A percentile compares a stretch with the other conserved stretches of the same genome.
Evolutionary conservation across 148 eudicot genomes (phyloP).

Genomic region (Chenopodium formosanum): DNA sequence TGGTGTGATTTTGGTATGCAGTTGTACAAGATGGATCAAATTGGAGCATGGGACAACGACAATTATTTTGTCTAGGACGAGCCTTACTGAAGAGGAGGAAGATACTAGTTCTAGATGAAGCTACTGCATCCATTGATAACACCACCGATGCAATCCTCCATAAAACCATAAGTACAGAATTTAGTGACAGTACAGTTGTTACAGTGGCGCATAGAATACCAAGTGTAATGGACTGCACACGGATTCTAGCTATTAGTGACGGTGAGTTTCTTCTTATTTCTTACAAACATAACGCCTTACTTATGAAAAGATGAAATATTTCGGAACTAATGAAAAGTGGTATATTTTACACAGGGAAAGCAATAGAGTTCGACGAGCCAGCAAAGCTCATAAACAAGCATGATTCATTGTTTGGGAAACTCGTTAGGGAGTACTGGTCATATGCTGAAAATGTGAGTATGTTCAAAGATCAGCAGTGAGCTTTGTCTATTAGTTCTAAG

Average conservation of each 20-base stretch:
- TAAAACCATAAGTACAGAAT: slow-evolving; percentile 51
- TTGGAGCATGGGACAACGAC: slow-evolving; percentile 72
- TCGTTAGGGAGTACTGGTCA: slow-evolving; percentile 51
- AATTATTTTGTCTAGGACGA: slow-evolving; percentile 55
- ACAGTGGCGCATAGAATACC: slow-evolving; percentile 69
- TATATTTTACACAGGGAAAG: slow-evolving; percentile 36
- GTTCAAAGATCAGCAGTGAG: neutral
- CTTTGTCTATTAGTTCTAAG: neutral
- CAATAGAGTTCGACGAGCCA: slow-evolving; percentile 58
- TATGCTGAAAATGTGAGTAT: slow-evolving; percentile 6
- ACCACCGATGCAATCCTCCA: slow-evolving; percentile 51
- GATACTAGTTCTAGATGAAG: slow-evolving; percentile 61
- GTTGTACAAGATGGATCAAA: slow-evolving; percentile 61
- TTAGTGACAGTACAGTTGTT: slow-evolving; percentile 46
- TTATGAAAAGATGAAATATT: neutral
- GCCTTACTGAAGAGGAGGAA: slow-evolving; percentile 50
- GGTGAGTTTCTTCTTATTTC: slow-evolving; percentile 26
- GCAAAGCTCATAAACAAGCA: slow-evolving; percentile 41
- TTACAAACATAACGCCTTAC: neutral
- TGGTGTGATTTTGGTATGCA: slow-evolving; percentile 14
- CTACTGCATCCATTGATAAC: slow-evolving; percentile 68
- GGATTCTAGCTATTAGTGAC: slow-evolving; percentile 48
- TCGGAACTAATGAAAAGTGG: neutral
- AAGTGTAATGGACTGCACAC: slow-evolving; percentile 59
- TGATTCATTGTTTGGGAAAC: slow-evolving; percentile 48